These are phyloP conservation scores for Beta lomatogona DNA, from an alignment of 179 eudicot genomes.

Conservation along the genomic window DNA sequence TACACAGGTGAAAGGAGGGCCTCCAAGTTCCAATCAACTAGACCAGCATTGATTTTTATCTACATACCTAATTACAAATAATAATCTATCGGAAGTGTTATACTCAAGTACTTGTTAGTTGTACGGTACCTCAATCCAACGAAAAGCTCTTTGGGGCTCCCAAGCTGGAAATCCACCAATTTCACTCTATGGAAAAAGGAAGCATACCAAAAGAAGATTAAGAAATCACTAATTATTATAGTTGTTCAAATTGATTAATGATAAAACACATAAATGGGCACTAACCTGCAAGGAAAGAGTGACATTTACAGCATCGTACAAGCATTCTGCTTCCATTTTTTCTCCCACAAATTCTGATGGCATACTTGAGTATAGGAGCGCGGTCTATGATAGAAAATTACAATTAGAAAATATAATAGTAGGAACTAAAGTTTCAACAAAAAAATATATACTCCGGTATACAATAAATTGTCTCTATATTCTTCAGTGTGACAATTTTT, in stretches of 20 bases:
- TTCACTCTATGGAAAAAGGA: conserved; percentile 40
- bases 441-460: too few species aligned
- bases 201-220: not conserved
- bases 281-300: conserved; percentile 63
- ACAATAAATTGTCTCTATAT: too few species aligned
- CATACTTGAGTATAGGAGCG: conserved; percentile 50
- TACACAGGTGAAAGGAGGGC: too few species aligned
- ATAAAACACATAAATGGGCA: not conserved
- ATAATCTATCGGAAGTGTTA: too few species aligned
- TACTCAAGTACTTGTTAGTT: not conserved
- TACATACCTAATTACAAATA: too few species aligned
- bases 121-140: conserved; percentile 59
- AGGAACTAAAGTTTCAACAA: too few species aligned
- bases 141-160: conserved; percentile 65
- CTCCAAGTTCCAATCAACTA: too few species aligned
- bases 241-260: too few species aligned
- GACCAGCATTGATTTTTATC: too few species aligned
- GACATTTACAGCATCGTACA: conserved; percentile 67
- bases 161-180: conserved; percentile 77
- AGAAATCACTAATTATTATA: not conserved
- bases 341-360: conserved; percentile 49
- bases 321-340: conserved; percentile 33
- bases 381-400: conserved; percentile 30
- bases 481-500: too few species aligned
- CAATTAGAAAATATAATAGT: too few species aligned